Evolutionary conservation across 306 rosid species (phyloP), one percentile per base, ranked within the genome.

Genomic region (Vachellia pachyceras): DNA sequence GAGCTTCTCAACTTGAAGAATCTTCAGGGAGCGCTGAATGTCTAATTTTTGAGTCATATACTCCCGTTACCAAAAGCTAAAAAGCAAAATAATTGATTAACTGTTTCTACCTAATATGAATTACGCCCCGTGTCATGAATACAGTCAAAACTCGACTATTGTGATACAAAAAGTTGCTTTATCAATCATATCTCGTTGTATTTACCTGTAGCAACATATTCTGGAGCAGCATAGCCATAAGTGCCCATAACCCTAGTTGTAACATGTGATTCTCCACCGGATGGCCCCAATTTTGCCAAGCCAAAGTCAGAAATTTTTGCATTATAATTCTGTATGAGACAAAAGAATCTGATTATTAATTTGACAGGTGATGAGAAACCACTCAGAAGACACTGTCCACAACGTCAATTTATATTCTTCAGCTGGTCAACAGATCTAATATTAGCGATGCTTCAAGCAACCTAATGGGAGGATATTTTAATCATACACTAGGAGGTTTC

Each of bases 261-360:
- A 78, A 95, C 99, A 44, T 95, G 98, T 6, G 99, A 77, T 18
- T 90, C 89, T 83, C 73, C 93, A 25, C 85, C 92, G 3, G 92
- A 57, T 70, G 99, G 97, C 76, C 97, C 98, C 82, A 90, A 80
- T 82, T 92, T 95, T 0, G 98, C 98, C 89, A 93, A 84, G 13
- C 98, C 99, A 72, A 95, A 95, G 85, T 95, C 98, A 1, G 99
- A 75, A 25, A 93, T 91, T 79, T 91, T 95, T 3, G 99, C 94
- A 45, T 88, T 91, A 87, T 84, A 95, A 68, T 83, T 81, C 98
- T 93, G 87, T 69, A 71, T 41, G 35, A 75, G 35, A 33, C 77
- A 54, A 78, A 33, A 68, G 39, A n/a, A 76, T 67, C 23, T 35
- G 74, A 39, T 39, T 42, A 37, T 66, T 52, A 82, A 33, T 54